These are phyloP conservation scores for Hordeum pubiflorum DNA, from an alignment of 202 grass and related monocot genomes.

Conservation along the genomic window DNA sequence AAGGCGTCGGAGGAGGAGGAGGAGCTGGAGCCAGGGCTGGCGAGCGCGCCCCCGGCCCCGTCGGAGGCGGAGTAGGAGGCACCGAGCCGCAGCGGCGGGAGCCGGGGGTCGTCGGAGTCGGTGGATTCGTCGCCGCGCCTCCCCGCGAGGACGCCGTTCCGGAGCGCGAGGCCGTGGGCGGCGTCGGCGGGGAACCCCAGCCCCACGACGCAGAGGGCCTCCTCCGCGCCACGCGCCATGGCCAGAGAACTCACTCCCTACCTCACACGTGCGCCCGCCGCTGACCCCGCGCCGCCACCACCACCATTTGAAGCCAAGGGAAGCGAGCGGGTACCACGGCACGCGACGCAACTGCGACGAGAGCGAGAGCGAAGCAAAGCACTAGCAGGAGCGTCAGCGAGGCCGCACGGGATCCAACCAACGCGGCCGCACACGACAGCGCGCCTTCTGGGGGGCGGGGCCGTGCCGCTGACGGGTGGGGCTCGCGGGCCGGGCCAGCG, in stretches of 20 bases:
- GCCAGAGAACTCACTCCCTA: not conserved
- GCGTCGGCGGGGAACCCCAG: constrained; percentile 33
- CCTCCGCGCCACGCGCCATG: constrained; percentile 35
- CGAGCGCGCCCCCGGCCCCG: not conserved
- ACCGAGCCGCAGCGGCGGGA: constrained; percentile 53
- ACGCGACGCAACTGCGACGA: not conserved
- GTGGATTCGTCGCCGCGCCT: not conserved
- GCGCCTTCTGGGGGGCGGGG: no score
- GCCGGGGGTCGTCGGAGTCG: constrained; percentile 11
- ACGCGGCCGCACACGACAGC: not conserved
- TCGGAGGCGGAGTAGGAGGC: constrained; percentile 2
- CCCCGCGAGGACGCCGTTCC: constrained; percentile 31
- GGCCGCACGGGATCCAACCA: constrained; percentile 36
- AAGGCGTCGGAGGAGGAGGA: constrained; percentile 40
- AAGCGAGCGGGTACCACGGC: not conserved
- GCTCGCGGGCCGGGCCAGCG: not conserved
- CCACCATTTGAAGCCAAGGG: constrained; percentile 26
- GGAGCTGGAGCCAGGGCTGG: constrained; percentile 33
- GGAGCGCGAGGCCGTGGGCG: constrained; percentile 32
- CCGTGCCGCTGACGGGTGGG: not conserved
- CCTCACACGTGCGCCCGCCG: not conserved
- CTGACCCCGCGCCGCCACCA: not conserved
- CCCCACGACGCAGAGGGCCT: not conserved
- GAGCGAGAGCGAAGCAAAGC: not conserved
- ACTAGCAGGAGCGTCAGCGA: not conserved